These are phyloP conservation scores for Termitomyces sp. DNA, from an alignment of 768 basidiomycete species.

Conservation along the genomic window DNA sequence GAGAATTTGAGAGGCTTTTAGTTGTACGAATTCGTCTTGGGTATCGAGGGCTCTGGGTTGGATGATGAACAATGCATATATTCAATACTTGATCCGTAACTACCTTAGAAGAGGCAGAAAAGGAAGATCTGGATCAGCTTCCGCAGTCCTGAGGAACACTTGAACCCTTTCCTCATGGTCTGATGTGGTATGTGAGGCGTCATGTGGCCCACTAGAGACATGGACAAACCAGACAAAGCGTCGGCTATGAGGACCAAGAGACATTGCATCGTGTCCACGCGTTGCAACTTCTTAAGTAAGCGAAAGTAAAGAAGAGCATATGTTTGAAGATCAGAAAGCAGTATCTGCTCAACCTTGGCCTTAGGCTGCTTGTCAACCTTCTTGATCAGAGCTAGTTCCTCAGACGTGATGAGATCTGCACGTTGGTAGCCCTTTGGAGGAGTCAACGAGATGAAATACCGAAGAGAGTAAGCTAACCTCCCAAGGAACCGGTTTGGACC, in stretches of 20 bases:
- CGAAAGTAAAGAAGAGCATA: slow-evolving; percentile 89
- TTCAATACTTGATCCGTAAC: background rate
- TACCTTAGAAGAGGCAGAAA: slow-evolving; percentile 77
- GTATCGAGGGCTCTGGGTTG: slow-evolving; percentile 64
- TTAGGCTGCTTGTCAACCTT: slow-evolving; percentile 79
- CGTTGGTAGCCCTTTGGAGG: slow-evolving; percentile 82
- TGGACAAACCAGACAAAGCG: slow-evolving; percentile 64
- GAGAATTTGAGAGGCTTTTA: slow-evolving; percentile 84
- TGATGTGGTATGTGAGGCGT: slow-evolving; percentile 19
- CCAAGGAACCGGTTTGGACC: slow-evolving; percentile 91
- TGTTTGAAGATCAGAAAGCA: slow-evolving; percentile 74
- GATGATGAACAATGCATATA: slow-evolving; percentile 9
- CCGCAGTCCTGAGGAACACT: slow-evolving; percentile 57
- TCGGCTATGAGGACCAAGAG: slow-evolving; percentile 86
- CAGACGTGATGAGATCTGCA: slow-evolving; percentile 80
- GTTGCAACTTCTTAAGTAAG: slow-evolving; percentile 76
- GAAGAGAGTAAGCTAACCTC: slow-evolving; percentile 51
- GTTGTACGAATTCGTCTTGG: slow-evolving; percentile 92
- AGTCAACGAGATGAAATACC: slow-evolving; percentile 10
- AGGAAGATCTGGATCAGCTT: slow-evolving; percentile 73
- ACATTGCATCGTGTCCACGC: slow-evolving; percentile 84
- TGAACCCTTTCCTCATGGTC: slow-evolving; percentile 86
- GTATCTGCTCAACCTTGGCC: slow-evolving; percentile 66
- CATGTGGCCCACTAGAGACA: background rate
- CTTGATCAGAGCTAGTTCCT: slow-evolving; percentile 86